Conservation (phyloP, 352 stramenopile genomes). For the Phytophthora pisi region DNA sequence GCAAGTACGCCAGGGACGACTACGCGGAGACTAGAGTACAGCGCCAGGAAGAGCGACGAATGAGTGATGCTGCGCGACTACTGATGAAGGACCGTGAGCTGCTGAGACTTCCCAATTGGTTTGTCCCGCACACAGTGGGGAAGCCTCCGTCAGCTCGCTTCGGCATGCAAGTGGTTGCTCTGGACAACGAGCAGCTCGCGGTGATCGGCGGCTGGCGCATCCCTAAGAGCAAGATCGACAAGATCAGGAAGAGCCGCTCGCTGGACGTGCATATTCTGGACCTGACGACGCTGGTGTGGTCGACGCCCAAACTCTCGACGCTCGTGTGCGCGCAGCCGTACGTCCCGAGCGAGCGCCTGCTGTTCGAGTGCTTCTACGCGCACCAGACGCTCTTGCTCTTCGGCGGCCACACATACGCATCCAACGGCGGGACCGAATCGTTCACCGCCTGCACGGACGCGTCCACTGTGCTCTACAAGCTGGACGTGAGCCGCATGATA, state of each 20-base stretch:
- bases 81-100: constrained; percentile 21
- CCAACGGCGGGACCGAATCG: constrained; percentile 48
- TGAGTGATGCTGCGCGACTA: constrained; percentile 16
- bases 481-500: constrained; percentile 72
- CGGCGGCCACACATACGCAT: constrained; percentile 53
- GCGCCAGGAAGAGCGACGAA: constrained; percentile 4
- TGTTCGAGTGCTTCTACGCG: constrained; percentile 57
- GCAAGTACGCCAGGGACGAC: background rate
- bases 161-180: constrained; percentile 47
- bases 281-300: constrained; percentile 54
- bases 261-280: constrained; percentile 62
- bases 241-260: constrained; percentile 12
- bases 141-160: constrained; percentile 57
- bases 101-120: constrained; percentile 37
- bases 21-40: background rate
- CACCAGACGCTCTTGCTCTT: constrained; percentile 51
- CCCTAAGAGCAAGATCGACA: constrained; percentile 17
- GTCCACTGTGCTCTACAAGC: constrained; percentile 51
- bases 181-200: constrained; percentile 50
- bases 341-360: constrained; percentile 44
- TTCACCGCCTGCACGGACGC: constrained; percentile 37
- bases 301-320: constrained; percentile 46
- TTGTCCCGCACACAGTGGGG: constrained; percentile 49
- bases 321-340: constrained; percentile 38
- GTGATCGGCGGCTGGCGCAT: constrained; percentile 42